Percentiles rank a stretch among this genome's conserved stretches.
Evolutionary conservation across 768 basidiomycete species (phyloP).

Genomic region (Lyophyllum decastes): DNA sequence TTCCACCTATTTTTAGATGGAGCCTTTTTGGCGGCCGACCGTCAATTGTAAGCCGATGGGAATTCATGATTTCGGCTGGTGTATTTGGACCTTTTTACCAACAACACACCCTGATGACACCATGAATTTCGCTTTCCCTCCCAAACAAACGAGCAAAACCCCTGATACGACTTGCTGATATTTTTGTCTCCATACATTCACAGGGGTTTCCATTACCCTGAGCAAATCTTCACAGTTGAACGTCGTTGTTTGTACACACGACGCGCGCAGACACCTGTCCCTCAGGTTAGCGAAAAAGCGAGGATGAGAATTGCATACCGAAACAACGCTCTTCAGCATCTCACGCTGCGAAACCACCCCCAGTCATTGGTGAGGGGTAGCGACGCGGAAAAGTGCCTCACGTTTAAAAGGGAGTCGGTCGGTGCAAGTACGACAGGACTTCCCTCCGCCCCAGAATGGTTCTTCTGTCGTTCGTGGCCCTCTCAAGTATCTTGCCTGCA

Average conservation of each 20-base stretch:
- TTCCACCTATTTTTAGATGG: constrained; percentile 1
- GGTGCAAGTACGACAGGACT: neutral
- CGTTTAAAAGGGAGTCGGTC: constrained; percentile 14
- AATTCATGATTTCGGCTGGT: neutral
- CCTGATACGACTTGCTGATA: constrained; percentile 18
- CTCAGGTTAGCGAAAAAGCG: neutral
- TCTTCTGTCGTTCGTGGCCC: constrained; percentile 13
- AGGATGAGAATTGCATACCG: constrained; percentile 9
- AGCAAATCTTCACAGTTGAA: constrained; percentile 1
- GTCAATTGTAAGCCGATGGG: neutral
- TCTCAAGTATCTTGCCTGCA: constrained; percentile 16
- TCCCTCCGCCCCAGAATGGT: constrained; percentile 13
- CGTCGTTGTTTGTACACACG: constrained; percentile 2
- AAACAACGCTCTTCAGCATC: constrained; percentile 7
- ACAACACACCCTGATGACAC: neutral
- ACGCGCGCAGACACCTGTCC: neutral
- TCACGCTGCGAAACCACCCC: constrained; percentile 16
- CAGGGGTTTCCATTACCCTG: constrained; percentile 3
- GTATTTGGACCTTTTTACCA: neutral
- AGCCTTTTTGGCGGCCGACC: neutral
- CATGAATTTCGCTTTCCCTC: neutral
- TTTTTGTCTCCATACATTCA: constrained; percentile 10
- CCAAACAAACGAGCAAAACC: constrained; percentile 14
- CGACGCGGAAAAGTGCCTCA: constrained; percentile 17
- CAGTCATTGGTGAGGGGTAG: constrained; percentile 12